Evolutionary conservation across 305 asterid genomes (phyloP), one percentile per base, ranked within the genome.

Genomic region (Monarda citriodora): DNA sequence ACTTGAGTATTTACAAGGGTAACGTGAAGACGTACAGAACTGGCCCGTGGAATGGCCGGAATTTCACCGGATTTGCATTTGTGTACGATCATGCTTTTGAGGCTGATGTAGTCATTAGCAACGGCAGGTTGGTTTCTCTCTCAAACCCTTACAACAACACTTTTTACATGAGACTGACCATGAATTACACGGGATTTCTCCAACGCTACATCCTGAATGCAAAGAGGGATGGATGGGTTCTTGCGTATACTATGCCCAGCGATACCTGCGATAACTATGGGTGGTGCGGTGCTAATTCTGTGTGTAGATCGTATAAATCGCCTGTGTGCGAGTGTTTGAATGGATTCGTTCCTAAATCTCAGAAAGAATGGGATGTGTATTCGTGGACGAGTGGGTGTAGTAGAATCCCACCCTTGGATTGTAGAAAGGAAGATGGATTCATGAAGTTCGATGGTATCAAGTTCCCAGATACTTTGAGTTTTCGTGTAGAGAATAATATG

Each of bases 41-140:
- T 6, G 62, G 62, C 7, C 69, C 69, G 3, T 64, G 69, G 63
- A 45, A 64, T 9, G 62, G 68, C 15, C 46, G 41, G 9, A 20
- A 42, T 10, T 64, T 64, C 14, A 18, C 56, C 15, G 69, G 69
- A n/a, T 56, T 64, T 22, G 62, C 61, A 5, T 16, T 29, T 14
- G 36, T 41, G 6, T 23, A 16, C 13, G 14, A 25, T 44, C 15
- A 23, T 5, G 61, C 61, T 22, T 57, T 38, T 18, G 22, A 41
- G 6, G 34, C 36, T 29, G 18, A 42, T n/a, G n/a, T 45, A 17
- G 10, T 50, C 21, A 7, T 32, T 41, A 23, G 5, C 25, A 53
- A 63, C 44, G 61, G 61, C 34, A 63, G 68, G 46, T 41, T 63
- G 16, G 45, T 63, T 14, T 63, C 68, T 5, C 3, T 29, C 53